phyloP scores from a whole-genome alignment of 2,329 filamentous ascomycete genomes.

The Teratosphaeria pseudoeucalypti region DNA sequence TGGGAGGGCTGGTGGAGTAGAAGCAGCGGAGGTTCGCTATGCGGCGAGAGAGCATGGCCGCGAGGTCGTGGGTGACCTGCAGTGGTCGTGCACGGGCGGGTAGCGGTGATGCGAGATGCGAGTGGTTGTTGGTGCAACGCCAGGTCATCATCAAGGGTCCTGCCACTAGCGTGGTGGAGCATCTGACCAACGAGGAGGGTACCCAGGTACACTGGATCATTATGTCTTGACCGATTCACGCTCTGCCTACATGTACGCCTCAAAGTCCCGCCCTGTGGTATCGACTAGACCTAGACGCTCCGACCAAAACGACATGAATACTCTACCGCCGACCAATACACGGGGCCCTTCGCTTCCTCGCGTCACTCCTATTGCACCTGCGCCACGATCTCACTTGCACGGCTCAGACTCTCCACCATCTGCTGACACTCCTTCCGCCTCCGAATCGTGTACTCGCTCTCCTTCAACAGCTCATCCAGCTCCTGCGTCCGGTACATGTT shows the following conservation, averaged over 20 bases:
- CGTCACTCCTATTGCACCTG: slow-evolving; percentile 46
- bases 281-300: not conserved
- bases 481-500: slow-evolving; percentile 92
- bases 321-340: not conserved
- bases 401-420: slow-evolving; percentile 89
- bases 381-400: slow-evolving; percentile 93
- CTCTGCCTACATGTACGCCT: not conserved
- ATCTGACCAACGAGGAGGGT: not conserved
- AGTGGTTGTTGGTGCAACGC: not conserved
- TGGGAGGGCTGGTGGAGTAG: not conserved
- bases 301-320: not conserved
- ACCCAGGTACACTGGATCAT: too few species aligned
- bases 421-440: slow-evolving; percentile 96
- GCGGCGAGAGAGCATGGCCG: not conserved
- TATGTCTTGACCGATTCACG: not conserved
- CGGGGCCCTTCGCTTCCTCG: not conserved
- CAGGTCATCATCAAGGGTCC: not conserved
- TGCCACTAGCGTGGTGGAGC: not conserved
- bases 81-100: not conserved
- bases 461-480: slow-evolving; percentile 88
- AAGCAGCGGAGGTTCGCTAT: too few species aligned
- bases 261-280: not conserved
- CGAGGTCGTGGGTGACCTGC: not conserved
- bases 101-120: not conserved
- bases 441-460: slow-evolving; percentile 92